These are phyloP conservation scores for Termitomyces eurrhizus DNA, from an alignment of 768 basidiomycete species.

Conservation along the genomic window DNA sequence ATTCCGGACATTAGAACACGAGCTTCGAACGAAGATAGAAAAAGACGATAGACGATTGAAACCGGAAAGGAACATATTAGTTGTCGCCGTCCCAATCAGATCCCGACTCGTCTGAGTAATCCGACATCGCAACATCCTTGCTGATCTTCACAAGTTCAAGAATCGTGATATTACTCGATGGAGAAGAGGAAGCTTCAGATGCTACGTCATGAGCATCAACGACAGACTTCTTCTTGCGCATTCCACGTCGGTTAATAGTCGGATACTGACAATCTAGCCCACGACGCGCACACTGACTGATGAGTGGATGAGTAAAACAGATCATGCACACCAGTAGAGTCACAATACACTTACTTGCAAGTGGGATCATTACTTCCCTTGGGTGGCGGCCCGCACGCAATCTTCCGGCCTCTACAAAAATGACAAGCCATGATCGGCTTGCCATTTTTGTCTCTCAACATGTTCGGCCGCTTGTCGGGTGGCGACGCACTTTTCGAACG, in stretches of 20 bases:
- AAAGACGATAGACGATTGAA: background rate
- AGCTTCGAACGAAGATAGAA: background rate
- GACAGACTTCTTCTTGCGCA: background rate
- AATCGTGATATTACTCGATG: background rate
- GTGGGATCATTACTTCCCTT: conserved; percentile 34
- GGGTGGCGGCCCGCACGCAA: conserved; percentile 44
- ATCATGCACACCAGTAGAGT: too few species aligned
- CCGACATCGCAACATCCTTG: background rate
- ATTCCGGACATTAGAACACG: background rate
- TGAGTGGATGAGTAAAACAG: background rate
- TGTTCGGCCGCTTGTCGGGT: conserved; percentile 3
- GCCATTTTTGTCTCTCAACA: conserved; percentile 1
- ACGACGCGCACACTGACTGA: background rate
- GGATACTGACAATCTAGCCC: background rate
- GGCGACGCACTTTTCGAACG: background rate
- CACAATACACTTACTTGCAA: conserved; percentile 41
- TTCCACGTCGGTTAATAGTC: background rate
- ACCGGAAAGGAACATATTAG: background rate
- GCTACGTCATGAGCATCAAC: background rate
- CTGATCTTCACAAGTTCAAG: background rate
- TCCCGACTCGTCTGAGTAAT: background rate
- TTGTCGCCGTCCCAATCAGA: background rate
- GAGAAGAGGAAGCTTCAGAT: background rate
- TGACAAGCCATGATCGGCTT: conserved; percentile 46
- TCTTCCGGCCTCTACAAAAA: conserved; percentile 49